These are phyloP conservation scores for Aspergillus ellipticus DNA, from an alignment of 495 filamentous ascomycete genomes.

Conservation along the genomic window DNA sequence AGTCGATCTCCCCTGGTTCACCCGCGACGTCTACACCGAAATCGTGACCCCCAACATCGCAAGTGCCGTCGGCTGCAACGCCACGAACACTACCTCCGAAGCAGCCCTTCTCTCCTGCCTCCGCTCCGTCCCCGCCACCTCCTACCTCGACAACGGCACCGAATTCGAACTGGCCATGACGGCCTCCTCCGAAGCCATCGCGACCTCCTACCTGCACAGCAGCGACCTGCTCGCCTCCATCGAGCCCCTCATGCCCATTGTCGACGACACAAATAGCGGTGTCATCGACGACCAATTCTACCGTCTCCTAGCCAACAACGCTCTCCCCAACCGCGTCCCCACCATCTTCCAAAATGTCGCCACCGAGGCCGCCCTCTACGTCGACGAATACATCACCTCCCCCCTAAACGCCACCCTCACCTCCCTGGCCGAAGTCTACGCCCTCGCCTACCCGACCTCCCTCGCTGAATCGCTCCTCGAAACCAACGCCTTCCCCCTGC, in stretches of 20 bases:
- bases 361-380: conserved; percentile 25
- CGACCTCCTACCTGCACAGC: conserved; percentile 16
- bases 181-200: conserved; percentile 7
- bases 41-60: conserved; percentile 20
- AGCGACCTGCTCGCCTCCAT: conserved; percentile 21
- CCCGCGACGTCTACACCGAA: conserved; percentile 21
- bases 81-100: conserved; percentile 16
- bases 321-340: conserved; percentile 23
- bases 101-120: conserved; percentile 21
- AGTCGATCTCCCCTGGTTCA: conserved; percentile 26
- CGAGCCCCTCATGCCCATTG: conserved; percentile 28
- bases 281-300: conserved; percentile 31
- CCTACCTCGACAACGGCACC: conserved; percentile 25
- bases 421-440: conserved; percentile 14
- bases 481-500: conserved; percentile 13
- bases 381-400: conserved; percentile 9
- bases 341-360: conserved; percentile 28
- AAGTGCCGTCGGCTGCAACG: conserved; percentile 24
- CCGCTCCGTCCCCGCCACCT: conserved; percentile 21
- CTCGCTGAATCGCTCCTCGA: conserved; percentile 19
- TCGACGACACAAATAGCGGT: conserved; percentile 22
- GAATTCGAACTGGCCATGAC: conserved; percentile 11
- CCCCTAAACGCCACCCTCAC: conserved; percentile 13
- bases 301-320: conserved; percentile 16
- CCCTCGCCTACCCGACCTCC: conserved; percentile 11